These are phyloP conservation scores for Aspergillus sclerotialis DNA, from an alignment of 2,329 filamentous ascomycete genomes.

Conservation along the genomic window DNA sequence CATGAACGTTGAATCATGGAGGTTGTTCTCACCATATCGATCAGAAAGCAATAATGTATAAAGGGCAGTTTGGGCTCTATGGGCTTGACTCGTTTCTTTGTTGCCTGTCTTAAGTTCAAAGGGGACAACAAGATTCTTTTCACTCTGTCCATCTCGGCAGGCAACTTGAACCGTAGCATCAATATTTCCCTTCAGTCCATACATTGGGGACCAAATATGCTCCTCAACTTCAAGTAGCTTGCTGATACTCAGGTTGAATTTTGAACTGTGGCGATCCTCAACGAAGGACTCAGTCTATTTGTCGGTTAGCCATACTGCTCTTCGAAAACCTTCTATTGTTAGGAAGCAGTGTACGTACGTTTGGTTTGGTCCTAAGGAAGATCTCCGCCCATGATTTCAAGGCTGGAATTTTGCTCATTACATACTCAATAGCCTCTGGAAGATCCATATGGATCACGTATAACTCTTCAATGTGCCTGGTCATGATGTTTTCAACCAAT, in stretches of 20 bases:
- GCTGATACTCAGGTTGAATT: conserved; percentile 74
- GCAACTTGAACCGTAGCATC: conserved; percentile 90
- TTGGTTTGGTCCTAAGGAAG: conserved; percentile 68
- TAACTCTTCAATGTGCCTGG: conserved; percentile 76
- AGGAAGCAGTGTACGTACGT: conserved; percentile 41
- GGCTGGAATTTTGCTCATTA: conserved; percentile 75
- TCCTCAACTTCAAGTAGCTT: conserved; percentile 96
- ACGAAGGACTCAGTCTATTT: conserved; percentile 60
- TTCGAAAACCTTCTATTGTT: neutral
- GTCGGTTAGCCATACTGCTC: conserved; percentile 17
- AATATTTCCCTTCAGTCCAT: conserved; percentile 94
- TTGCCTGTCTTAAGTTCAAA: conserved; percentile 95
- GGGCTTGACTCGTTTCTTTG: conserved; percentile 66
- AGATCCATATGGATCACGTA: conserved; percentile 77
- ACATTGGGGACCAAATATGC: conserved; percentile 97
- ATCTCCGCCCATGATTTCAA: conserved; percentile 74
- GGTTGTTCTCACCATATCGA: conserved; percentile 58
- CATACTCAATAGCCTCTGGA: conserved; percentile 66
- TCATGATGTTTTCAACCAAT: conserved; percentile 62
- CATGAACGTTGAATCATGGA: no score
- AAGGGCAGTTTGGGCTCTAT: conserved; percentile 87
- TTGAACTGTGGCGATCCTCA: conserved; percentile 69
- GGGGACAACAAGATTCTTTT: conserved; percentile 71
- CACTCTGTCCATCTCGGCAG: conserved; percentile 63
- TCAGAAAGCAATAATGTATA: conserved; percentile 91